Evolutionary conservation across 176 grass and related monocot genomes (phyloP).

Genomic region (Tillandsia fasciculata): DNA sequence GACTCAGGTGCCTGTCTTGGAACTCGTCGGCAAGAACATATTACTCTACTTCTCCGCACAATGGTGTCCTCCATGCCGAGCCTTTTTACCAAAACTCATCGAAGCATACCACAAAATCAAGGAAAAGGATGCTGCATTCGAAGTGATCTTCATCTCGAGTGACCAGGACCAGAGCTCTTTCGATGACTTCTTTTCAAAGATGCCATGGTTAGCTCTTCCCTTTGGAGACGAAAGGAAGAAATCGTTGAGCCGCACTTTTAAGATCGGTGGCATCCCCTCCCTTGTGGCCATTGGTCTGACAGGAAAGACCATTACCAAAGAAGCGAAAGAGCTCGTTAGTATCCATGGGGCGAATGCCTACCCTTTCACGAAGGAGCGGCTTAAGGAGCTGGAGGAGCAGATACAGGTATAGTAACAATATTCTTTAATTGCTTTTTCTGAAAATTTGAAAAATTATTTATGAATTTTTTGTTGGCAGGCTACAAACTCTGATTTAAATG

Average conservation of each 20-base stretch:
- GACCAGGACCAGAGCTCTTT: constrained; percentile 58
- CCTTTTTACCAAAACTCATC: constrained; percentile 61
- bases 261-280: constrained; percentile 42
- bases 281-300: constrained; percentile 63
- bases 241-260: constrained; percentile 34
- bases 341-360: constrained; percentile 58
- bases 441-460: too few relatives aligned
- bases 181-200: constrained; percentile 49
- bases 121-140: constrained; percentile 54
- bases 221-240: constrained; percentile 55
- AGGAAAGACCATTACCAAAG: constrained; percentile 43
- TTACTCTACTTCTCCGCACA: constrained; percentile 83
- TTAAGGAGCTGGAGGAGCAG: constrained; percentile 42
- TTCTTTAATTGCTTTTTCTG: too few relatives aligned
- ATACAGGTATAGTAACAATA: background rate
- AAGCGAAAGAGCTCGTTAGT: constrained; percentile 31
- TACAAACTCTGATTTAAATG: too few relatives aligned
- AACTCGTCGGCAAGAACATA: constrained; percentile 76
- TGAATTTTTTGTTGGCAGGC: too few relatives aligned
- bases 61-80: constrained; percentile 58
- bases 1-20: constrained; percentile 48
- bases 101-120: constrained; percentile 70
- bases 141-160: constrained; percentile 69
- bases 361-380: constrained; percentile 59
- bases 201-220: constrained; percentile 81